Percentiles rank a stretch among this genome's conserved stretches.
Evolutionary conservation across 345 rosid genomes (phyloP).

Genomic region (Rhizophora apiculata): DNA sequence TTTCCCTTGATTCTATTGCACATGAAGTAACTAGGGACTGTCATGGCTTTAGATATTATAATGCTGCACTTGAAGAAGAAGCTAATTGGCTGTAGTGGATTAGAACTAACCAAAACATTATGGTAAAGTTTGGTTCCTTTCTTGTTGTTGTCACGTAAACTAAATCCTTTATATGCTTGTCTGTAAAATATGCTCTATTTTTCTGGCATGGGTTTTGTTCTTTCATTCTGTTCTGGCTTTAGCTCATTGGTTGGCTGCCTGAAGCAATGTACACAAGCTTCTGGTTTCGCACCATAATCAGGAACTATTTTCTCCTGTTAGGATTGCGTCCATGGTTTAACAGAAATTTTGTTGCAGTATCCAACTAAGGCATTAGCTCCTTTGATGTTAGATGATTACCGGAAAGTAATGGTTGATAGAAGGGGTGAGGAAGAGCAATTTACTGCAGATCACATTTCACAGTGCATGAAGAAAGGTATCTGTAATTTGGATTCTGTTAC

Average conservation of each 20-base stretch:
- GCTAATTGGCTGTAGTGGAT: no score
- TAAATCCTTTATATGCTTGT: not conserved
- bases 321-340: no score
- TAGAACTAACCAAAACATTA: no score
- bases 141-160: not conserved
- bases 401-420: constrained; percentile 82
- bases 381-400: constrained; percentile 85
- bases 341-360: constrained; percentile 42
- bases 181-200: not conserved
- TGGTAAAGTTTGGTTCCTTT: not conserved
- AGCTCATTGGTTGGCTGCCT: not conserved
- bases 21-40: no score
- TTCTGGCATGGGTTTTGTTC: not conserved
- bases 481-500: not conserved
- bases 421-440: constrained; percentile 92
- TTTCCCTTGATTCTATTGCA: no score
- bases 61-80: no score
- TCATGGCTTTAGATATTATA: no score
- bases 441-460: constrained; percentile 61
- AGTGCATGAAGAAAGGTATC: constrained; percentile 84
- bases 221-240: not conserved
- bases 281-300: not conserved
- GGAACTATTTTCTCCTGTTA: not conserved
- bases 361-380: constrained; percentile 96
- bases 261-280: not conserved